A percentile compares a stretch with the other conserved stretches of the same genome.
Evolutionary conservation across 75 land plant species (phyloP).

Genomic region (Larix kaempferi): DNA sequence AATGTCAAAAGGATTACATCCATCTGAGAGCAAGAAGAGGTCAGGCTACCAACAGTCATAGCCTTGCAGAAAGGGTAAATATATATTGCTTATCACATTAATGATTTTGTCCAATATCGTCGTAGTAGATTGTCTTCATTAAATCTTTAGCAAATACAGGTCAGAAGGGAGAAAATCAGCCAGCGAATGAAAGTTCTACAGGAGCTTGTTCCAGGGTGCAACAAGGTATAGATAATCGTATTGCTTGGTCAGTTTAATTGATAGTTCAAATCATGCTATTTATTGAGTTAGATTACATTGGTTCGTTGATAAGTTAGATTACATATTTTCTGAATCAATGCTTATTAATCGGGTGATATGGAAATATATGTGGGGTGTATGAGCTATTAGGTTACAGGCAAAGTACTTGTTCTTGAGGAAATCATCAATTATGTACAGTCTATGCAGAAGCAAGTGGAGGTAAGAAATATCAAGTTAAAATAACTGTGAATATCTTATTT

Average conservation of each 20-base stretch:
- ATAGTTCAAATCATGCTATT: background rate
- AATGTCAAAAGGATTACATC: background rate
- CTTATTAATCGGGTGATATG: too few species aligned
- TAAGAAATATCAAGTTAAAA: background rate
- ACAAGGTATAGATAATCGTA: slow-evolving; percentile 6
- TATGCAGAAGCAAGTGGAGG: slow-evolving; percentile 50
- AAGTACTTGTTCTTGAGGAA: slow-evolving; percentile 45
- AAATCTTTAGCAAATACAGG: slow-evolving; percentile 4
- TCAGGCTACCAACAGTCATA: slow-evolving; percentile 11
- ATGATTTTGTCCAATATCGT: too few species aligned
- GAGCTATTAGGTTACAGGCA: slow-evolving; percentile 28
- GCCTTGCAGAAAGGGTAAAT: slow-evolving; percentile 14
- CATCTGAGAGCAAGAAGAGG: slow-evolving; percentile 5
- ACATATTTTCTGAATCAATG: background rate
- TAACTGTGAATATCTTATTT: background rate
- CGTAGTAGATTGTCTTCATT: too few species aligned
- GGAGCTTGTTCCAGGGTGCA: slow-evolving; percentile 36
- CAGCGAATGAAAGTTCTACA: slow-evolving; percentile 31
- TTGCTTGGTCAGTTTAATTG: too few species aligned
- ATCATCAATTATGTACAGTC: slow-evolving; percentile 50
- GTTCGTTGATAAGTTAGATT: background rate
- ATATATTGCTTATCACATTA: too few species aligned
- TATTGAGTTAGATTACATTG: background rate
- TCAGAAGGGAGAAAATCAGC: slow-evolving; percentile 30
- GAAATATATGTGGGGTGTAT: too few species aligned